A percentile compares a stretch with the other conserved stretches of the same genome.
Evolutionary conservation across 108 stramenopile genomes (phyloP).

Genomic region (Nannochloropsis gaditana): DNA sequence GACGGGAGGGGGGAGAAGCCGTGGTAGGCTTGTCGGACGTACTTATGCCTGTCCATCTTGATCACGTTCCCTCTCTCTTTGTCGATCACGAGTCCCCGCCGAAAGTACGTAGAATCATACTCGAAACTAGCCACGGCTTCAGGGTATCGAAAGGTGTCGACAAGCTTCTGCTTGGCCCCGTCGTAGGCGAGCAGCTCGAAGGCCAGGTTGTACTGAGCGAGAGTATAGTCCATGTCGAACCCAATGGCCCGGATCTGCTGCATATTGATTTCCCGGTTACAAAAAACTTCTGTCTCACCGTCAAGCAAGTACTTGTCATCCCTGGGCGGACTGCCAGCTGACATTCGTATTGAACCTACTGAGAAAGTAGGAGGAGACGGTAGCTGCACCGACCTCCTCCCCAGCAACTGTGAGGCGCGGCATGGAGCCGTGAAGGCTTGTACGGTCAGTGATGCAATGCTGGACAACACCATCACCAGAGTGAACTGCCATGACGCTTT

Average conservation of each 20-base stretch:
- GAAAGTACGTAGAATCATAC: constrained; percentile 69
- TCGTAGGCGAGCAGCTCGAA: constrained; percentile 90
- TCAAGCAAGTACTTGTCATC: not conserved
- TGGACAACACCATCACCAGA: not conserved
- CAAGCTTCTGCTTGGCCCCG: constrained; percentile 84
- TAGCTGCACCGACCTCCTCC: not conserved
- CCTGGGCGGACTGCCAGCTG: not conserved
- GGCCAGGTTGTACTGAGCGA: constrained; percentile 81
- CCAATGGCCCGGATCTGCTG: constrained; percentile 73
- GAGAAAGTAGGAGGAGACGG: not conserved
- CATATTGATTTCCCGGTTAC: constrained; percentile 83
- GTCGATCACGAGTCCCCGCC: constrained; percentile 85
- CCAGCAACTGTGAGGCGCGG: not conserved
- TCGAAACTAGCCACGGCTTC: constrained; percentile 68
- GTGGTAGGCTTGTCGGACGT: constrained; percentile 86
- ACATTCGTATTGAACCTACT: not conserved
- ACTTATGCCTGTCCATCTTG: constrained; percentile 91
- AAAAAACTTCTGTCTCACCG: constrained; percentile 61
- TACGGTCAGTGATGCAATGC: not conserved
- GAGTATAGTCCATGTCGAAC: constrained; percentile 92
- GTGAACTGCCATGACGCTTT: not conserved
- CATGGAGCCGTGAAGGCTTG: not conserved
- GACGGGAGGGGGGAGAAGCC: constrained; percentile 41
- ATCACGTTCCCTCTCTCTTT: constrained; percentile 85
- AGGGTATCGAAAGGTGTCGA: constrained; percentile 74